Evolutionary conservation across 2,329 filamentous ascomycete species (phyloP).

Genomic region (Cladosporium sp.): DNA sequence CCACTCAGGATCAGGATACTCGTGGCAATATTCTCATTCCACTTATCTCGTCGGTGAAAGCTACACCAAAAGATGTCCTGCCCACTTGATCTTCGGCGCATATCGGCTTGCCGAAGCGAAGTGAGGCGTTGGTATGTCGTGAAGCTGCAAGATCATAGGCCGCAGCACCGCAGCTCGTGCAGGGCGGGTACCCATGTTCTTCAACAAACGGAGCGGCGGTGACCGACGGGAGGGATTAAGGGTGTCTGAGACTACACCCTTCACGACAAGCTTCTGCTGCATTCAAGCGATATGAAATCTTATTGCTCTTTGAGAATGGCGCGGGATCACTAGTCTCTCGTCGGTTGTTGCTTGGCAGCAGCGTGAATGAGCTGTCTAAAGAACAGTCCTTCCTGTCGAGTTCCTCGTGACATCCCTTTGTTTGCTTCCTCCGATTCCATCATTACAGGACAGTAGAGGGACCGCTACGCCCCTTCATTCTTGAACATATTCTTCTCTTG

Average conservation of each 20-base stretch:
- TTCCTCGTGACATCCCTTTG: no score
- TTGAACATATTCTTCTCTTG: no score
- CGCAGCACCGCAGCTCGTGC: neutral
- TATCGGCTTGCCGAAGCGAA: neutral
- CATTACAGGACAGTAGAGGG: no score
- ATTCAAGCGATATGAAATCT: conserved; percentile 12
- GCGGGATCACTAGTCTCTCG: neutral
- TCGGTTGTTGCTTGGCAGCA: neutral
- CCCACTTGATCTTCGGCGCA: neutral
- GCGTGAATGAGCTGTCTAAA: neutral
- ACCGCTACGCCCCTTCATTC: no score
- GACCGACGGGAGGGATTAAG: conserved; percentile 1
- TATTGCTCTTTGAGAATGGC: neutral
- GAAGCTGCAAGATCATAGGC: neutral
- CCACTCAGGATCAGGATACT: neutral
- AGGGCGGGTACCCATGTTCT: neutral
- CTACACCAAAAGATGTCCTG: neutral
- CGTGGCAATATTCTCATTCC: neutral
- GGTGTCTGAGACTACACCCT: neutral
- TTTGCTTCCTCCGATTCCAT: no score
- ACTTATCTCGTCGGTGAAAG: neutral
- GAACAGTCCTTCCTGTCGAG: no score
- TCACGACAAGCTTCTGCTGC: neutral
- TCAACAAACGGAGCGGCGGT: neutral
- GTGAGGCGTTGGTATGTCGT: neutral